Evolutionary conservation across 208 protist genomes (phyloP).

Genomic region (Tritrichomonas musculus): DNA sequence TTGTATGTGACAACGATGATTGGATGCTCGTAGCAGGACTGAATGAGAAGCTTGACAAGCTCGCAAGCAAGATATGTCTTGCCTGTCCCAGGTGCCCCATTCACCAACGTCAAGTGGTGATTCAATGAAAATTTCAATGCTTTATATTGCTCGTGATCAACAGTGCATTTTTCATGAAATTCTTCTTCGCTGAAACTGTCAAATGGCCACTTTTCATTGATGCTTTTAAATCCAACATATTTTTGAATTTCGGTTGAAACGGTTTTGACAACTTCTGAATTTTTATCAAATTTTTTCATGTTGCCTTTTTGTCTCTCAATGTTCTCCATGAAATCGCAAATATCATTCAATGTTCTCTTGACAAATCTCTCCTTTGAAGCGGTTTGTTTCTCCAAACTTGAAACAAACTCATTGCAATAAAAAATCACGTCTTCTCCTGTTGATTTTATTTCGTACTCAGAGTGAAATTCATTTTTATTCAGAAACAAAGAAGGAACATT

Average conservation of each 20-base stretch:
- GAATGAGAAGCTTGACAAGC: background rate
- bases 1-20: background rate
- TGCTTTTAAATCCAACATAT: background rate
- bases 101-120: background rate
- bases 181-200: background rate
- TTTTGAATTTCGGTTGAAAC: too few species aligned
- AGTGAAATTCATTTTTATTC: too few species aligned
- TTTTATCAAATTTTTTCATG: too few species aligned
- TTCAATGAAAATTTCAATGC: background rate
- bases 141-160: background rate
- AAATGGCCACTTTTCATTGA: background rate
- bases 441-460: too few species aligned
- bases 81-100: background rate
- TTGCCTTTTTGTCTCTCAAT: too few species aligned
- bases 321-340: too few species aligned
- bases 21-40: background rate
- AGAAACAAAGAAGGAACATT: too few species aligned
- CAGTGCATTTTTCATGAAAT: too few species aligned
- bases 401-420: background rate
- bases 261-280: too few species aligned
- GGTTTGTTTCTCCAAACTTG: background rate
- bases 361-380: too few species aligned
- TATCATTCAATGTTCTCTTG: too few species aligned
- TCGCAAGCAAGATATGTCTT: constrained; percentile 10
- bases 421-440: background rate